Conservation (phyloP, 1,284 basidiomycete genomes). For the Cronartium quercuum region DNA sequence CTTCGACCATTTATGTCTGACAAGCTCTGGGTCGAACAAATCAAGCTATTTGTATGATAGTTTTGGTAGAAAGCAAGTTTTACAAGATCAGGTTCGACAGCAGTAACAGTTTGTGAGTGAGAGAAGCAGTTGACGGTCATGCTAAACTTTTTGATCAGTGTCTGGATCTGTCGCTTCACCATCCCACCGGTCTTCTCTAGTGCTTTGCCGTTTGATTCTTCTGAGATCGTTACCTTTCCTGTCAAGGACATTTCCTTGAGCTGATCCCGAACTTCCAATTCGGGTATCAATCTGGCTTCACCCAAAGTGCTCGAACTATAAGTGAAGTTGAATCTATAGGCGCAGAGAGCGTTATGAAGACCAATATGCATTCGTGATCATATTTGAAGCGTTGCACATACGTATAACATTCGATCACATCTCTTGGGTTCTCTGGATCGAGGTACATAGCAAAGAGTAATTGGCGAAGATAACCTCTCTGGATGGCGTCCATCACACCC, state of each 20-base stretch:
- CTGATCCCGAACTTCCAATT: conserved; percentile 35
- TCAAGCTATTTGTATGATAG: neutral
- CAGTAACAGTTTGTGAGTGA: too few species aligned
- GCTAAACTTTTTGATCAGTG: conserved; percentile 28
- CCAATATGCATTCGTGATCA: neutral
- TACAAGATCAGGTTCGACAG: neutral
- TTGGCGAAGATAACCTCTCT: conserved; percentile 31
- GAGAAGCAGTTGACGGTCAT: neutral
- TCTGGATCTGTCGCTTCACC: conserved; percentile 33
- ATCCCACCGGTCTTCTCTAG: conserved; percentile 27
- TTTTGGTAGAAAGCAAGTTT: neutral
- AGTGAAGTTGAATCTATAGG: conserved; percentile 24
- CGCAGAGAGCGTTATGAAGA: neutral
- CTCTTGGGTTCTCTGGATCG: conserved; percentile 32
- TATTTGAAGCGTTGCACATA: neutral
- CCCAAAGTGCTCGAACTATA: conserved; percentile 1
- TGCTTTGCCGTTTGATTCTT: neutral
- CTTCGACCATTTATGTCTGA: conserved; percentile 24
- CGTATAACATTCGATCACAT: conserved; percentile 37
- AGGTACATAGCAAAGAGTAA: conserved; percentile 38
- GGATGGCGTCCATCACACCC: conserved; percentile 37
- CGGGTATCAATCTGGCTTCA: conserved; percentile 12
- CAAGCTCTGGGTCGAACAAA: conserved; percentile 37
- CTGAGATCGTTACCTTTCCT: conserved; percentile 8
- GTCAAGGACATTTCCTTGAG: conserved; percentile 24